These are phyloP conservation scores for Trichosporon inkin DNA, from an alignment of 1,284 basidiomycete genomes.

Conservation along the genomic window DNA sequence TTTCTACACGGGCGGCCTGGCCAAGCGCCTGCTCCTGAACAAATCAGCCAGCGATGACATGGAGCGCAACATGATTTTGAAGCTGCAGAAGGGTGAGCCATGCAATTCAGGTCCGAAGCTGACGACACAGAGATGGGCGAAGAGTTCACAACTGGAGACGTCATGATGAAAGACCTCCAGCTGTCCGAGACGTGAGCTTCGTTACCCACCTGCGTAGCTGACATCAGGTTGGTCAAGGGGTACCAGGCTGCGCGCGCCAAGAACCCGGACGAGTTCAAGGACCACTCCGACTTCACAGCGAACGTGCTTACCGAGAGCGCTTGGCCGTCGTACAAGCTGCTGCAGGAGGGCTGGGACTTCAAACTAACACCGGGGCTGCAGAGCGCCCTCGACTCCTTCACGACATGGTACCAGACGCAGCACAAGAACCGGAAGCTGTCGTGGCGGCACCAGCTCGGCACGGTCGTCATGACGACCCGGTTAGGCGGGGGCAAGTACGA, in stretches of 20 bases:
- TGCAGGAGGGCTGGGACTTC: constrained; percentile 47
- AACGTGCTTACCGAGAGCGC: constrained; percentile 57
- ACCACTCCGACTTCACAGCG: constrained; percentile 51
- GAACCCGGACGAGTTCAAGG: constrained; percentile 44
- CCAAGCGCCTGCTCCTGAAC: constrained; percentile 80
- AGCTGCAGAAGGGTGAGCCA: constrained; percentile 77
- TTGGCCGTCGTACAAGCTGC: constrained; percentile 54
- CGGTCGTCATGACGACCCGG: constrained; percentile 64
- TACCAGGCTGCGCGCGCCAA: constrained; percentile 51
- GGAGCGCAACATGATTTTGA: constrained; percentile 81
- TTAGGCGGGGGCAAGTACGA: constrained; percentile 75
- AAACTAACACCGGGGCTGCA: constrained; percentile 60
- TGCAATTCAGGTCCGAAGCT: not conserved
- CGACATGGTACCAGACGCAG: constrained; percentile 66
- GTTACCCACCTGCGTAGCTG: not conserved
- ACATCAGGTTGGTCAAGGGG: constrained; percentile 50
- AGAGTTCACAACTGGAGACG: constrained; percentile 51
- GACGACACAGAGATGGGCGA: constrained; percentile 48
- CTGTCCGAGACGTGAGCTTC: constrained; percentile 43
- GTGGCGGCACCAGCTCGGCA: constrained; percentile 79
- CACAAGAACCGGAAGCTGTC: constrained; percentile 65
- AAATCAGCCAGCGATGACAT: constrained; percentile 87
- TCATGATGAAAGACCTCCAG: constrained; percentile 52
- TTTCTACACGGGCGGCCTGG: constrained; percentile 85
- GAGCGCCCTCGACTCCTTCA: constrained; percentile 61